Conservation (phyloP, 1,284 basidiomycete species). For the Acaromyces ingoldii region DNA sequence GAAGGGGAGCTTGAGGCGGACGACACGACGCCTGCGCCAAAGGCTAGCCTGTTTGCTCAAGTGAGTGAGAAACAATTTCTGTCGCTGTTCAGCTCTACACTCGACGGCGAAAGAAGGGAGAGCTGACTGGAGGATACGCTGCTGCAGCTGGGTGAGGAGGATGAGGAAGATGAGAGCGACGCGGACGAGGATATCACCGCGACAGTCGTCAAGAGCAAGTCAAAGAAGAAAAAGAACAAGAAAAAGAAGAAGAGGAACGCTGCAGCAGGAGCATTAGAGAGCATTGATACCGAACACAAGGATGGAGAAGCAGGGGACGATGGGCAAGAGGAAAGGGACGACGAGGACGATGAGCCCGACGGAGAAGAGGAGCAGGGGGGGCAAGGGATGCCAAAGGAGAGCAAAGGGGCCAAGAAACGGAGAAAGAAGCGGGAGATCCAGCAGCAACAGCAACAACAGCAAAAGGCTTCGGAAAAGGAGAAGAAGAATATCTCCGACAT, state of each 20-base stretch:
- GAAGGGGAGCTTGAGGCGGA: not conserved
- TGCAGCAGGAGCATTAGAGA: constrained; percentile 18
- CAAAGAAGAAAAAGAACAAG: constrained; percentile 42
- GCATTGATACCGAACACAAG: constrained; percentile 10
- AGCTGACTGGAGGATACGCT: not conserved
- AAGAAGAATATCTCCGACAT: constrained; percentile 38
- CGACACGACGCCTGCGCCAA: not conserved
- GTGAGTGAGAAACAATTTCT: constrained; percentile 2
- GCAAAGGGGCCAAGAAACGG: too few species aligned
- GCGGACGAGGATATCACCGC: constrained; percentile 18
- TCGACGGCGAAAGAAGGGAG: too few species aligned
- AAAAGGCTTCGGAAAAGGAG: constrained; percentile 13
- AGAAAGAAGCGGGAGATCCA: not conserved
- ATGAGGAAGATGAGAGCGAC: constrained; percentile 11
- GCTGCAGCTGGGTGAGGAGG: constrained; percentile 11
- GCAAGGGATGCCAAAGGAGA: too few species aligned
- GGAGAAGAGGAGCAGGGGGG: too few species aligned
- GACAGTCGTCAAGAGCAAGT: constrained; percentile 8
- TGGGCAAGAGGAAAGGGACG: constrained; percentile 39
- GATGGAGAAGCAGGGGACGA: constrained; percentile 16
- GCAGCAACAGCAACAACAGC: constrained; percentile 11
- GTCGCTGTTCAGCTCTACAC: too few species aligned
- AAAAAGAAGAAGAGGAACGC: constrained; percentile 37
- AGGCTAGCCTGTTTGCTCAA: constrained; percentile 20
- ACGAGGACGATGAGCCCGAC: constrained; percentile 27